Evolutionary conservation across 2,329 filamentous ascomycete species (phyloP), one percentile per base, ranked within the genome.

Genomic region (Microsporum canis): DNA sequence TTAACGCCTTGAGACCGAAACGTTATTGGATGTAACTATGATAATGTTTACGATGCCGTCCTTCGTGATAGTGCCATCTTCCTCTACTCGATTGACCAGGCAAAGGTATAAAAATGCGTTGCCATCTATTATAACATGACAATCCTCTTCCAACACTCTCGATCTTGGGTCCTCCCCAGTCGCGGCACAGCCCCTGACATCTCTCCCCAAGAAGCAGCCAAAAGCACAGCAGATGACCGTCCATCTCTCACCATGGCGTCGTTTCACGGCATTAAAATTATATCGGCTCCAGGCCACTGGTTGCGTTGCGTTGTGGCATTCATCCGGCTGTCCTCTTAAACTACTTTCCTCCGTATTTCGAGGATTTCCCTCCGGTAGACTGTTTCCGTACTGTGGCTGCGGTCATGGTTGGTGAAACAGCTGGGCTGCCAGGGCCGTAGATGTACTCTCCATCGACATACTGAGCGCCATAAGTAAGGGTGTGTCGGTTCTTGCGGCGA

Each of bases 371-470:
- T 10, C 73, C 73, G 2, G 71, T 73, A 1, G 71, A 75, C 39
- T 74, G 68, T 61, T 76, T 76, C 45, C 73, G 73, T 60, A 74
- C 69, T 17, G 73, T 71, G 36, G 72, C 71, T 29, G 71, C 69
- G 2, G 73, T 72, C 8, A 72, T 73, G 57, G 68, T 70, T 31
- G 71, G 64, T 43, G 70, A 67, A 3, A 64, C 64, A 47, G 61
- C 61, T 29, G 64, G 62, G 58, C 61, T 64, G 58, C 73, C 73
- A 6, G 49, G 27, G 58, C 68, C 81, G 80, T 91, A 95, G 73
- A 96, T 81, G 78, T 96, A 96, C 79, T 96, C 92, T 76, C 91
- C 94, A 72, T 97, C 89, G 66, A 96, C 88, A 75, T 97, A 97
- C 73, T 89, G 83, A 34, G 91, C 92, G 70, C 89, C 91, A 71